These are phyloP conservation scores for Cenchrus americanus DNA, from an alignment of 176 grass and related monocot species.

Conservation along the genomic window DNA sequence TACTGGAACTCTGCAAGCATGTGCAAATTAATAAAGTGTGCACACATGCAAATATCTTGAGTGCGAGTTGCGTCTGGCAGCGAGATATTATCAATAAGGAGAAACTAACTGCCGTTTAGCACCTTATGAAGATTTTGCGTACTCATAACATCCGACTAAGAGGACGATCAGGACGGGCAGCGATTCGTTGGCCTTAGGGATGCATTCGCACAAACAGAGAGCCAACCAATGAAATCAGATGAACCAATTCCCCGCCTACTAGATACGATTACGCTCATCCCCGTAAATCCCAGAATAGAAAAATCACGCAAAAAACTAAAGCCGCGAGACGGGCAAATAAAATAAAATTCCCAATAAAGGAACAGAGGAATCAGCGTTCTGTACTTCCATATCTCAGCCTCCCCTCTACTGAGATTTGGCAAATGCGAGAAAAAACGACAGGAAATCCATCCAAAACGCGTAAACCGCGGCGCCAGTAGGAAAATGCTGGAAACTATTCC, in stretches of 20 bases:
- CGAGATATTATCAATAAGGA: not conserved
- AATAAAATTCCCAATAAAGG: not conserved
- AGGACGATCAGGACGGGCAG: not conserved
- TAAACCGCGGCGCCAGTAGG: not conserved
- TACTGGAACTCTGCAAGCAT: not conserved
- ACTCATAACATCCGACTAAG: not conserved
- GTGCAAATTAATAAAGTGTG: not conserved
- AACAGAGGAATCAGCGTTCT: slow-evolving; percentile 5
- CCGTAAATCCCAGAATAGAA: not conserved
- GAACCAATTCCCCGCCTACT: not conserved
- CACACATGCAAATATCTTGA: not conserved
- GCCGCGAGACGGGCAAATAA: not conserved
- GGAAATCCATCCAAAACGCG: slow-evolving; percentile 4
- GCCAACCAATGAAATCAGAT: slow-evolving; percentile 20
- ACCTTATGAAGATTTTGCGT: not conserved
- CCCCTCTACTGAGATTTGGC: not conserved
- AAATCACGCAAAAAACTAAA: not conserved
- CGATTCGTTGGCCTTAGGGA: not conserved
- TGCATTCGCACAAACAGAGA: not conserved
- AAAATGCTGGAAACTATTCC: slow-evolving; percentile 27
- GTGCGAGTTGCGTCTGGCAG: not conserved
- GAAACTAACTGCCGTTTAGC: not conserved
- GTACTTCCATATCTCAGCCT: not conserved
- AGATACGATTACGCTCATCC: not conserved
- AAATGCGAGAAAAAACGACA: not conserved